These are phyloP conservation scores for Candida ascalaphidarum DNA, from an alignment of 805 yeast species.

Conservation along the genomic window DNA sequence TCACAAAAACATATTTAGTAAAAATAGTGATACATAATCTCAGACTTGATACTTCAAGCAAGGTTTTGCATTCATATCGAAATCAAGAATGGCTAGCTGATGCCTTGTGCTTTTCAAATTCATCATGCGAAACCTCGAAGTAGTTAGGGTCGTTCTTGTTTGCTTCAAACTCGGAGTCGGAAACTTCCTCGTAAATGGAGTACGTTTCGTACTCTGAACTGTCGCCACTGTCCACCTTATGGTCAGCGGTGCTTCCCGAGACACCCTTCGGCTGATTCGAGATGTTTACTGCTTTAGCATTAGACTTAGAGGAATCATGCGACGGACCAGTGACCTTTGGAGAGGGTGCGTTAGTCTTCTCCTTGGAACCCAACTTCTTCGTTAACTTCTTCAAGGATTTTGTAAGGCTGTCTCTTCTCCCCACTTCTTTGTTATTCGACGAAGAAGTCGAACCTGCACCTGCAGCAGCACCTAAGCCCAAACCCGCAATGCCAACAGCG, in stretches of 20 bases:
- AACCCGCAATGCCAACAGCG: not conserved
- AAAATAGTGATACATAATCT: too few species aligned
- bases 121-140: slow-evolving; percentile 21
- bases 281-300: slow-evolving; percentile 4
- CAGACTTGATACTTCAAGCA: too few species aligned
- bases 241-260: too few species aligned
- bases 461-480: too few species aligned
- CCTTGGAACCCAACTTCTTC: slow-evolving; percentile 6
- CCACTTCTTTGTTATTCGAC: not conserved
- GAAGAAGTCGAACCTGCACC: too few species aligned
- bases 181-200: slow-evolving; percentile 38
- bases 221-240: not conserved
- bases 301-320: too few species aligned
- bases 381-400: slow-evolving; percentile 10
- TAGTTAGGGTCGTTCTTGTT: slow-evolving; percentile 43
- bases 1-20: too few species aligned
- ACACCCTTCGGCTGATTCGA: slow-evolving; percentile 5
- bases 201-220: slow-evolving; percentile 9
- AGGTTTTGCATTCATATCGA: too few species aligned
- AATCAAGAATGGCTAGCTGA: too few species aligned
- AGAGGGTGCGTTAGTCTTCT: slow-evolving; percentile 2
- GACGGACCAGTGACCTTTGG: too few species aligned
- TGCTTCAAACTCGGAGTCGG: slow-evolving; percentile 36
- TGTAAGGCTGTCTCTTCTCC: slow-evolving; percentile 7
- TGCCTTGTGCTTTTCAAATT: slow-evolving; percentile 7